Base-by-base conservation (phyloP, 305 asterid genomes). In the Stenogyne calaminthoides region DNA sequence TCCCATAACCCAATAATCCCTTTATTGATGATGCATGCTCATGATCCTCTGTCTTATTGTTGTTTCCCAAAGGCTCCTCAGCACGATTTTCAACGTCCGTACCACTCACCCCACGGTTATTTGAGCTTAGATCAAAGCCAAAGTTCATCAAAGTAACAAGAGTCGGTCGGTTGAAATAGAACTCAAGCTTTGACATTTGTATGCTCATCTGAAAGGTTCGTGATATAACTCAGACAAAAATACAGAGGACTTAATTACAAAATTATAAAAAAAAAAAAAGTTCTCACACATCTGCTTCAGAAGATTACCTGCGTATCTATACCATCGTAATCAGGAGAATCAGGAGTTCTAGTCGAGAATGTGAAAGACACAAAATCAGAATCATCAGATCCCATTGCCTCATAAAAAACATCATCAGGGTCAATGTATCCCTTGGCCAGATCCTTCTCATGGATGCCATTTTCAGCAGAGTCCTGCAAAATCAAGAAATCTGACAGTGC, bases 121-220 rank as follows among this genome's bases (percentile, higher is more conserved):
- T 77, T 20, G 94, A 75, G 78, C 86, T 90, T 76, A 95, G 69
- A 76, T 88, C 94, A 80, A 92, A 60, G 55, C 96, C 96, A 78
- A 95, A 88, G 86, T 72, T 75, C 77, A 95, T 95, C 85, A 95
- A 85, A 81, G 98, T 97, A 81, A 95, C 96, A 81, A 95, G 87
- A 73, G 99, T 95, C 56, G 96, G 96, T 70, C 99, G 86, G 85
- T 95, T 95, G 90, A 95, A 92, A 78, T 88, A 95, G 75, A 95
- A 88, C 75, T 95, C 98, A 85, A 95, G 76, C 88, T 89, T 95
- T 80, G 99, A 91, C 99, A 95, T 95, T 83, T 88, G 85, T 79
- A 95, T 80, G 77, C 92, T 90, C 99, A 95, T 90, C 99, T 95
- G 93, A 70, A 80, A 78, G 71, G 20, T 78, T 56, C 51, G 65